Evolutionary conservation across 2,329 filamentous ascomycete species (phyloP), one percentile per base, ranked within the genome.

Genomic region (Purpureocillium takamizusanense): DNA sequence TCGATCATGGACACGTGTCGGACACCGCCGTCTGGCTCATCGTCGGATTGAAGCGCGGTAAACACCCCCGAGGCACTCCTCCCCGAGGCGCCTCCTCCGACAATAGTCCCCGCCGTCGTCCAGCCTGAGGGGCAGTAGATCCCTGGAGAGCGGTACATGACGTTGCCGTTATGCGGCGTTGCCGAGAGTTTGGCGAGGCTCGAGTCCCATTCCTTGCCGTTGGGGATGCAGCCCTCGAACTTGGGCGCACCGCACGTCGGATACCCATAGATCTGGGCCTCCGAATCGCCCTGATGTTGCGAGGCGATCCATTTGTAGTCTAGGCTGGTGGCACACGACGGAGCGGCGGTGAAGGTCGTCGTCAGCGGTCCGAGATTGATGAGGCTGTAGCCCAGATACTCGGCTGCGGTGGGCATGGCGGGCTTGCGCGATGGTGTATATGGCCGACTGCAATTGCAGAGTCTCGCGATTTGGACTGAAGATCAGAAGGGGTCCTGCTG

Each of bases 331-430:
- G 35, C 39, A 35, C 55, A 59, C 12, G 49, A 43, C 0, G 48
- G 30, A 0, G 52, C 50, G 11, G 51, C 43, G 1, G 52, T 52
- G 37, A 50, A 57, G n/a, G 46, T 51, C 2, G 55, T 53, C 21
- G 54, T 57, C 11, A 59, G 38, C 3, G 52, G 55, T 6, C 56
- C 53, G 16, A 57, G 16, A 36, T 59, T 59, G 38, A 47, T 51
- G 38, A 56, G 37, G 13, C 43, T 36, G 3, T 38, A 36, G 1
- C 47, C 49, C 28, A 49, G 51, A 31, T 41, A 45, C 17, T 48
- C 34, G 7, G 50, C 56, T 2, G 40, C 35, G 7, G 48, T 44
- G 2, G 54, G 51, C 53, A 57, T 57, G 0, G 21, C 49, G 42
- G 16, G 8, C 23, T 17, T 28, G 23, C 21, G 21, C 5, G 5